Conservation (phyloP, 1,284 basidiomycete genomes). For the Irpex sp. region DNA sequence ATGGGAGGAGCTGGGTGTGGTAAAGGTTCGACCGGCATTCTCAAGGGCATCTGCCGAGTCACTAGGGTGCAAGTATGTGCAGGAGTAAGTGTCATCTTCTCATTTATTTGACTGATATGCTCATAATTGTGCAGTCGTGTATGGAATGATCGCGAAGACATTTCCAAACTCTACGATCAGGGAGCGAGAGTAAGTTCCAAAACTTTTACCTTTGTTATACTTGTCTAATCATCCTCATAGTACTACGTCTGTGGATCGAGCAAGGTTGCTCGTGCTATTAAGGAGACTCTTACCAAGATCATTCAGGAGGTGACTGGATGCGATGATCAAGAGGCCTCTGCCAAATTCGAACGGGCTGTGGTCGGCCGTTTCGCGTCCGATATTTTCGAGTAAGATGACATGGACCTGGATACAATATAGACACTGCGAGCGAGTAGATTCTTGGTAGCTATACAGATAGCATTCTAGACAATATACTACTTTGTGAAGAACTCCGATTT, state of each 20-base stretch:
- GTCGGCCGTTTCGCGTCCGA: conserved; percentile 2
- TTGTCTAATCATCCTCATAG: conserved; percentile 15
- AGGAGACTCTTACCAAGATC: conserved; percentile 29
- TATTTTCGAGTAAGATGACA: background rate
- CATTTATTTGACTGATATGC: background rate
- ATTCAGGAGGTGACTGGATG: background rate
- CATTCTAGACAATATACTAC: background rate
- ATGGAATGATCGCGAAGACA: conserved; percentile 34
- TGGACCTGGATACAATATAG: background rate
- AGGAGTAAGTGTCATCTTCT: conserved; percentile 32
- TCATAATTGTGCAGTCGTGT: conserved; percentile 30
- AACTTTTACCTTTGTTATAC: background rate
- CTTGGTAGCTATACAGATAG: too few relatives aligned
- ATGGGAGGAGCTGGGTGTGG: conserved; percentile 38
- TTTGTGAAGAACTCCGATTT: background rate
- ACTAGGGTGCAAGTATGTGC: conserved; percentile 40
- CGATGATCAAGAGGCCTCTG: background rate
- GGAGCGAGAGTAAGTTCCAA: conserved; percentile 40
- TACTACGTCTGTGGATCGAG: conserved; percentile 42
- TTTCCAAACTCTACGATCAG: conserved; percentile 26
- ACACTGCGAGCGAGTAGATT: background rate
- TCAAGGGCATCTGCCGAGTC: conserved; percentile 31
- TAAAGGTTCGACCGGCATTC: conserved; percentile 45
- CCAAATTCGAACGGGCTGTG: background rate
- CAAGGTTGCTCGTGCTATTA: conserved; percentile 30